These are phyloP conservation scores for Leishmania mexicana DNA, from an alignment of 208 protist genomes.

Conservation along the genomic window DNA sequence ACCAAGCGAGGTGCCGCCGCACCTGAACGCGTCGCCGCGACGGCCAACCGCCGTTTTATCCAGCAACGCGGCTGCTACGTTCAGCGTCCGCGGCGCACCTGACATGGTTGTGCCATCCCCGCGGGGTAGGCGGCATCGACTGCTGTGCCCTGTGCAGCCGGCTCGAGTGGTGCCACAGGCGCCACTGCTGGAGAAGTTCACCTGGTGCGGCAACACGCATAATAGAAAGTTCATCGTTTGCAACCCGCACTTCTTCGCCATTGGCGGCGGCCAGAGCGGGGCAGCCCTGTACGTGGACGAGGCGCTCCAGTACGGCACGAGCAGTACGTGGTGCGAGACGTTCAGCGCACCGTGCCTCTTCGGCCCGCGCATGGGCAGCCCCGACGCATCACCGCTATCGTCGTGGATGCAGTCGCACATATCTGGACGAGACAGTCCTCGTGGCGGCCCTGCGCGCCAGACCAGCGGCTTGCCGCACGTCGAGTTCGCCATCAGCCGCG, in stretches of 20 bases:
- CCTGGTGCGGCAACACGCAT: conserved; percentile 25
- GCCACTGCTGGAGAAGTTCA: conserved; percentile 35
- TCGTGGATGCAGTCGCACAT: not conserved
- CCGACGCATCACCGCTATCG: not conserved
- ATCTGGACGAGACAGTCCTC: not conserved
- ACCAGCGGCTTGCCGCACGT: conserved; percentile 10
- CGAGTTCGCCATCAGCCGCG: conserved; percentile 26
- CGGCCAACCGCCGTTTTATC: not conserved
- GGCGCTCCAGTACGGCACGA: conserved; percentile 55
- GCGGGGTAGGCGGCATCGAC: not conserved
- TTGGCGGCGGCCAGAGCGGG: conserved; percentile 57
- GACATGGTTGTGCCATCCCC: not conserved
- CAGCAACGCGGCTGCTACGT: not conserved
- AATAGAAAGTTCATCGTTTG: conserved; percentile 56
- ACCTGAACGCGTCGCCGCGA: not conserved
- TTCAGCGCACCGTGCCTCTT: conserved; percentile 55
- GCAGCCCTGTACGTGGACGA: conserved; percentile 59
- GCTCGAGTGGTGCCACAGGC: conserved; percentile 7
- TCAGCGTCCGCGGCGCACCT: not conserved
- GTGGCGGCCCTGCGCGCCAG: not conserved
- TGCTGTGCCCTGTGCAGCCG: not conserved
- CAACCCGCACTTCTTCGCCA: conserved; percentile 46
- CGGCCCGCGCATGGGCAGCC: not conserved
- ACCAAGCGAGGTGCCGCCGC: not conserved
- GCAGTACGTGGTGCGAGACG: conserved; percentile 53